phyloP scores from a whole-genome alignment of 2,329 filamentous ascomycete species.

The Tolypocladium tundrense region DNA sequence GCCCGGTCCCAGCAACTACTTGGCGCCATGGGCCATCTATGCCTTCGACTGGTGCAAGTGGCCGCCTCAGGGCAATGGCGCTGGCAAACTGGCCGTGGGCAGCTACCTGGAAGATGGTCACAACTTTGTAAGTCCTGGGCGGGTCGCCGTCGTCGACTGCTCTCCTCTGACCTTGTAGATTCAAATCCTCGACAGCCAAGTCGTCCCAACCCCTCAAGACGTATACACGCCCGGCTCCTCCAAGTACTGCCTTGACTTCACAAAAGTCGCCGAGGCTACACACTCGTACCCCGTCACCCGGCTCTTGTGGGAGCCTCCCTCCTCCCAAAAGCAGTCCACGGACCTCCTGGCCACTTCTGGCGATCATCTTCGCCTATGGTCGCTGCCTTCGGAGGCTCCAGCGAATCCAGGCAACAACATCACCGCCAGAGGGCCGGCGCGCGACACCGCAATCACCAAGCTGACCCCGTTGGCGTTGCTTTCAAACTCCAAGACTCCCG shows the following conservation, averaged over 20 bases:
- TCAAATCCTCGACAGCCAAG: slow-evolving; percentile 88
- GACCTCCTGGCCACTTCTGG: slow-evolving; percentile 92
- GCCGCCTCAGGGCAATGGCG: slow-evolving; percentile 68
- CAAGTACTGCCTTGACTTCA: slow-evolving; percentile 77
- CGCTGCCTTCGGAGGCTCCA: slow-evolving; percentile 62
- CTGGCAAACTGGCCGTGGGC: slow-evolving; percentile 86
- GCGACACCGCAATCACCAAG: slow-evolving; percentile 58
- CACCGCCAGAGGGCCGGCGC: slow-evolving; percentile 38
- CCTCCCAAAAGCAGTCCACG: slow-evolving; percentile 87
- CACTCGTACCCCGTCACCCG: slow-evolving; percentile 96
- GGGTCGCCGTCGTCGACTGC: slow-evolving; percentile 13
- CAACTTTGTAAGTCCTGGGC: slow-evolving; percentile 62
- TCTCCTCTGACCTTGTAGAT: slow-evolving; percentile 46
- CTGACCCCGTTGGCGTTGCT: slow-evolving; percentile 85
- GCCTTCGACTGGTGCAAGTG: slow-evolving; percentile 99
- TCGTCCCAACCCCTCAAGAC: slow-evolving; percentile 58
- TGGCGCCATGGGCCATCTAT: slow-evolving; percentile 91
- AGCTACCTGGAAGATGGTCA: slow-evolving; percentile 97
- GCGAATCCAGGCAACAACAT: slow-evolving; percentile 53
- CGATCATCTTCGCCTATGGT: slow-evolving; percentile 90
- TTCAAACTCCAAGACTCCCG: slow-evolving; percentile 96
- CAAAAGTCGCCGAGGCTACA: slow-evolving; percentile 88
- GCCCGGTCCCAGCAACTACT: slow-evolving; percentile 77
- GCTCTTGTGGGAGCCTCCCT: slow-evolving; percentile 91
- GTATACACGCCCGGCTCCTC: slow-evolving; percentile 59